Conservation (phyloP, 352 stramenopile species). For the Pythium grandisporangium region DNA sequence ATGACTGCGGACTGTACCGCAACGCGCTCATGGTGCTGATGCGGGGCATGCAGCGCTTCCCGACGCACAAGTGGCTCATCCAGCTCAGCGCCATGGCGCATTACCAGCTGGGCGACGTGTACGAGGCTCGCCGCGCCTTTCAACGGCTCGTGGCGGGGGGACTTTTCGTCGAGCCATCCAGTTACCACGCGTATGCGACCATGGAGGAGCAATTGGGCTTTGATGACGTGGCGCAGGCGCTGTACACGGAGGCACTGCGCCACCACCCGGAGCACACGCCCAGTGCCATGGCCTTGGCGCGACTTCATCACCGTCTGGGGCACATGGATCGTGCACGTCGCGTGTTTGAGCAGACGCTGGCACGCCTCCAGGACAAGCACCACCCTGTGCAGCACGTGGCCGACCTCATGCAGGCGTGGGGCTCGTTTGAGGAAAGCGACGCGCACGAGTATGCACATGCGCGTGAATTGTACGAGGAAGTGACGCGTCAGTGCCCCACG, state of each 20-base stretch:
- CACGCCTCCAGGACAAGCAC: slow-evolving; percentile 20
- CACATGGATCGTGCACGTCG: slow-evolving; percentile 37
- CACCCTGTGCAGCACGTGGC: slow-evolving; percentile 33
- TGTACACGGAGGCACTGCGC: slow-evolving; percentile 60
- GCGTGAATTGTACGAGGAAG: slow-evolving; percentile 65
- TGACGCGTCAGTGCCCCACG: slow-evolving; percentile 54
- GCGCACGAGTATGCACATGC: slow-evolving; percentile 51
- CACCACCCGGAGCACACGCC: slow-evolving; percentile 58
- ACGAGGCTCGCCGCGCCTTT: slow-evolving; percentile 59
- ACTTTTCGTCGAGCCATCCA: slow-evolving; percentile 57
- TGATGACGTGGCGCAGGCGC: slow-evolving; percentile 40
- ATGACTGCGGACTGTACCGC: slow-evolving; percentile 61
- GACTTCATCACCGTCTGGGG: slow-evolving; percentile 45
- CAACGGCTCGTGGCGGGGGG: slow-evolving; percentile 65
- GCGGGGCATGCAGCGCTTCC: slow-evolving; percentile 49
- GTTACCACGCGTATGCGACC: slow-evolving; percentile 77
- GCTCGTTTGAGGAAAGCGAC: slow-evolving; percentile 67
- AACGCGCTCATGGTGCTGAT: slow-evolving; percentile 63
- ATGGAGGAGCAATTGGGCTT: slow-evolving; percentile 80
- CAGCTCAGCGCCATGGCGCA: slow-evolving; percentile 68
- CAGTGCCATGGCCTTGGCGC: slow-evolving; percentile 67
- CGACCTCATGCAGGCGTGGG: slow-evolving; percentile 58
- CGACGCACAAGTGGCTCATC: slow-evolving; percentile 79
- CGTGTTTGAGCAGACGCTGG: slow-evolving; percentile 55
- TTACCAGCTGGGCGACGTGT: slow-evolving; percentile 72